phyloP scores from a whole-genome alignment of 2,329 filamentous ascomycete species.

The Cyphellophora europaea region DNA sequence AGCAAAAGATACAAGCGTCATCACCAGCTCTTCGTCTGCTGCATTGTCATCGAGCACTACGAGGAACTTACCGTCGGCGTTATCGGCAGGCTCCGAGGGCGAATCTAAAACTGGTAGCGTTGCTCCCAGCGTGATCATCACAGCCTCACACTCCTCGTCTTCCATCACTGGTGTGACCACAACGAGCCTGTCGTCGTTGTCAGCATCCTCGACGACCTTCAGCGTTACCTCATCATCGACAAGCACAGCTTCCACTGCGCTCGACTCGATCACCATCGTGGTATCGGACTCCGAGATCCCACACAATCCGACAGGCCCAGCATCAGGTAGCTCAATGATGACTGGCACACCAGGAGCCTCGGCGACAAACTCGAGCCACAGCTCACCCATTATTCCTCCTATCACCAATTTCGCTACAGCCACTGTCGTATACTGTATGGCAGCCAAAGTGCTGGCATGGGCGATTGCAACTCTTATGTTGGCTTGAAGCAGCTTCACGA shows the following conservation, averaged over 20 bases:
- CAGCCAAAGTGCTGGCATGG: conserved; percentile 2
- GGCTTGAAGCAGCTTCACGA: conserved; percentile 9
- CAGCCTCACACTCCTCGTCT: conserved; percentile 5
- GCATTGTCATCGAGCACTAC: conserved; percentile 1
- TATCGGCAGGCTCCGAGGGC: neutral
- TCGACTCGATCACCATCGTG: neutral
- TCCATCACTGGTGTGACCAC: conserved; percentile 1
- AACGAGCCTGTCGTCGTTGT: conserved; percentile 1
- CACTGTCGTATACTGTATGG: conserved; percentile 1
- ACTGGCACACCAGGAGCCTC: neutral
- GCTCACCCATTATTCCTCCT: conserved; percentile 1
- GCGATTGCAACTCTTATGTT: conserved; percentile 1
- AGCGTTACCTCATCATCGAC: neutral
- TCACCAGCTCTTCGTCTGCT: neutral
- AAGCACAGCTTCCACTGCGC: neutral
- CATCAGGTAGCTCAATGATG: neutral
- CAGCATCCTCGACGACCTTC: neutral
- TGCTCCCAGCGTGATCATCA: neutral
- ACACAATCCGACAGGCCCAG: neutral
- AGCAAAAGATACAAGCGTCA: conserved; percentile 20
- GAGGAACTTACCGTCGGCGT: neutral
- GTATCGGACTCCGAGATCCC: neutral
- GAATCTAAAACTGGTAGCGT: neutral
- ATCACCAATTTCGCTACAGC: conserved; percentile 1
- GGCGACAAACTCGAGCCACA: neutral